Evolutionary conservation across 1,284 basidiomycete genomes (phyloP), one percentile per base, ranked within the genome.

Genomic region (Puccinia horiana): DNA sequence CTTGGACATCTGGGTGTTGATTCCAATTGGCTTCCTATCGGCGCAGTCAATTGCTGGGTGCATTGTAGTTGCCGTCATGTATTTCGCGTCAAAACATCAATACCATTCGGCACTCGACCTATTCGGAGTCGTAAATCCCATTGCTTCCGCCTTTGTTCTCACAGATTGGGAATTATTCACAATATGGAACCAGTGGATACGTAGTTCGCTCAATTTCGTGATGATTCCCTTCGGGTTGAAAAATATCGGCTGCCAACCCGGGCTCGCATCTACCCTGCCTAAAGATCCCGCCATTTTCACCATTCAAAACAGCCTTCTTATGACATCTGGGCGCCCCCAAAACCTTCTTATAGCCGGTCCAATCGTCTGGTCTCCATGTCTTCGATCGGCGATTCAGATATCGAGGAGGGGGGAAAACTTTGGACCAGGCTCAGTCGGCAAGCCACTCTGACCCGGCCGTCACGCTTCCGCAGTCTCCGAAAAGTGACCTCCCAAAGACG

Each of bases 311-410:
- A 49, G 23, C 2, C n/a, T 52, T 1, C 12, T 70, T n/a, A 49
- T 70, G 40, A n/a, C 69, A 44, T 52, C 16, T 76, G 73, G 73
- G 40, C 18, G 8, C 73, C 73, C 32, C 73, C 73, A 26, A 76
- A 61, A 76, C 73, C 73, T 49, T 76, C 73, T 2, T 76, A 76
- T 29, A 42, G 16, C 23, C 52, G 73, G 0, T 9, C 47, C 1
- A 49, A 76, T 76, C 73, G 73, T 18, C 49, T 54, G 69, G 18
- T 70, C 42, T 70, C 69, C 14, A 70, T 70, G 69, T 70, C 69
- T 47, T 70, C 69, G 35, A 52, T 70, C 26, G 69, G 69, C 29
- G 69, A 49, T 70, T 47, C 26, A 12, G 69, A 70, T 29, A 18
- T 47, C 37, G 69, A 70, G 16, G 26, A 44, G 42, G 69, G 29